Conservation (phyloP, 768 basidiomycete genomes). For the Amyloporia xantha region DNA sequence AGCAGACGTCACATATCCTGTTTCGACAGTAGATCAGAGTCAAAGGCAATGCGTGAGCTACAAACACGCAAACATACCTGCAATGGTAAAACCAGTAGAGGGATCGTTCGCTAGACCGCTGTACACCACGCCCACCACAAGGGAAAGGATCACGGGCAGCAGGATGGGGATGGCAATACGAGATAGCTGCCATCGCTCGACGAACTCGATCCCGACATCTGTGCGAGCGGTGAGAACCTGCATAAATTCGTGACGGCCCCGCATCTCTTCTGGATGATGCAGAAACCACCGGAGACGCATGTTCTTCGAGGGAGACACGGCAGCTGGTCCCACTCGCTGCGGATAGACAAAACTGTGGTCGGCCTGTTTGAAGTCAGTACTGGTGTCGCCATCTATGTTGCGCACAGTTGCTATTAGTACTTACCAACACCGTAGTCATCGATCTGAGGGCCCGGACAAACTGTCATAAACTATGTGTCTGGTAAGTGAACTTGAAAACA, state of each 20-base stretch:
- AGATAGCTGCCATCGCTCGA: slow-evolving; percentile 2
- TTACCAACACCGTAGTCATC: slow-evolving; percentile 17
- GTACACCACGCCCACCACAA: slow-evolving; percentile 9
- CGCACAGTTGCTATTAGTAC: not conserved
- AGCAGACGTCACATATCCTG: slow-evolving; percentile 18
- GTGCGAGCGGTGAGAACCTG: slow-evolving; percentile 11
- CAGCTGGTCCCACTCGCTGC: slow-evolving; percentile 12
- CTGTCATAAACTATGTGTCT: not conserved
- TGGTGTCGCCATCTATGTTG: not conserved
- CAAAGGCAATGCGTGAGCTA: not conserved
- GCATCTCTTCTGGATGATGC: slow-evolving; percentile 13
- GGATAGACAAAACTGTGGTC: slow-evolving; percentile 18
- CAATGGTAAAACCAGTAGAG: slow-evolving; percentile 15
- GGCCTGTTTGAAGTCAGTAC: slow-evolving; percentile 4
- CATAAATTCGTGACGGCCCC: slow-evolving; percentile 15
- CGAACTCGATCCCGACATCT: slow-evolving; percentile 7
- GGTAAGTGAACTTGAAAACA: not conserved
- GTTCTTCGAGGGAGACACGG: slow-evolving; percentile 14
- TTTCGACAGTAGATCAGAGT: not conserved
- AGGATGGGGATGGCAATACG: slow-evolving; percentile 13
- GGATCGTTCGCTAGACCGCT: slow-evolving; percentile 6
- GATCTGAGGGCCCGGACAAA: slow-evolving; percentile 9
- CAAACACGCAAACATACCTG: slow-evolving; percentile 7
- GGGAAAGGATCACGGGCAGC: slow-evolving; percentile 11
- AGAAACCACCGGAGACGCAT: slow-evolving; percentile 18